Conservation (phyloP, 495 filamentous ascomycete species). For the Neurospora sp. region DNA sequence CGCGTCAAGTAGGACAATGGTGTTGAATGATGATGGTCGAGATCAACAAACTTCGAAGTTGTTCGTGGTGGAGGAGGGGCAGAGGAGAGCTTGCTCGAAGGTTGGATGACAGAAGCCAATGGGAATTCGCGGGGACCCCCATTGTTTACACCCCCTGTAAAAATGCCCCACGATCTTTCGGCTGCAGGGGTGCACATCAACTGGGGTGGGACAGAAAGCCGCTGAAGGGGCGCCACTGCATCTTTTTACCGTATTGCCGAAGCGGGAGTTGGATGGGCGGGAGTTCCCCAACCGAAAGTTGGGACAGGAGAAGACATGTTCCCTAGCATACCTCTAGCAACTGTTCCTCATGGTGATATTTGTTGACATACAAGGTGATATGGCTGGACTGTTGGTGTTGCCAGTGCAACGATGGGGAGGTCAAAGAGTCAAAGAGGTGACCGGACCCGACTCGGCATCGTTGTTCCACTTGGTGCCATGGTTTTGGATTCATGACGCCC, state of each 20-base stretch:
- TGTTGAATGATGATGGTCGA: not conserved
- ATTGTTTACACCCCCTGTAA: not conserved
- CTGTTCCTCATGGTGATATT: not conserved
- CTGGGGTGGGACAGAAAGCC: not conserved
- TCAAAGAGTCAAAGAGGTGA: not conserved
- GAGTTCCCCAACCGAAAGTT: not conserved
- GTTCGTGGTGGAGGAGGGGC: not conserved
- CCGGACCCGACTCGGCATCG: not conserved
- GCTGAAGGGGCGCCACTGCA: not conserved
- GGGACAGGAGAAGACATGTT: not conserved
- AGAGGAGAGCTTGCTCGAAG: not conserved
- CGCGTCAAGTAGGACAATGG: not conserved
- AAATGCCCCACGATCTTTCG: not conserved
- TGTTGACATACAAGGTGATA: not conserved
- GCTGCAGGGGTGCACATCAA: not conserved
- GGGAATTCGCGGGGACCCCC: not conserved
- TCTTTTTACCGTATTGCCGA: not conserved
- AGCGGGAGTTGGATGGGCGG: not conserved
- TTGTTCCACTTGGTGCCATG: not conserved
- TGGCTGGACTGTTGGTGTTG: not conserved
- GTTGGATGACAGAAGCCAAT: not conserved
- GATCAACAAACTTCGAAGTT: not conserved
- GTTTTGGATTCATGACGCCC: not conserved
- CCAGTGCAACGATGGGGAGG: not conserved
- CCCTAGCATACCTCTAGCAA: not conserved